A percentile compares a stretch with the other conserved stretches of the same genome.
Evolutionary conservation across 2,329 filamentous ascomycete species (phyloP).

Genomic region (Hymenoscyphus repandus): DNA sequence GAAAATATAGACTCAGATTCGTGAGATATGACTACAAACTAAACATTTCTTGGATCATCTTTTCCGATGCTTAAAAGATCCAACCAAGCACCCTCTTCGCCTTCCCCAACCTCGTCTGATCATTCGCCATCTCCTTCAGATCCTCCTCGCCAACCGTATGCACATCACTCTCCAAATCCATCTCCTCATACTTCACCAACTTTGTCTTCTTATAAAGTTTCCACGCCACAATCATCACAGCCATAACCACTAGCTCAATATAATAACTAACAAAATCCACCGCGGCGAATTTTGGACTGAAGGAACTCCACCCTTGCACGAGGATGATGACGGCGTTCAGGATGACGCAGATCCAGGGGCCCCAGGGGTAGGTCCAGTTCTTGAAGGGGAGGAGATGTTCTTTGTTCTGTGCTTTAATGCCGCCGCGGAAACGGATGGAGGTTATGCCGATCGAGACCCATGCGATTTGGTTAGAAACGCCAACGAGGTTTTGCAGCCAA

Average conservation of each 20-base stretch:
- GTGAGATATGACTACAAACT: background rate
- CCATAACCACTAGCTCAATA: conserved; percentile 56
- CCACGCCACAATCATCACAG: conserved; percentile 50
- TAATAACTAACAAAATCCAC: conserved; percentile 61
- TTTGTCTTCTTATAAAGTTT: conserved; percentile 44
- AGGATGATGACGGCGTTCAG: conserved; percentile 56
- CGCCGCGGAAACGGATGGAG: conserved; percentile 59
- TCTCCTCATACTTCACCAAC: conserved; percentile 39
- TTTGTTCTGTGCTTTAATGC: conserved; percentile 50
- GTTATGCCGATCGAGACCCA: conserved; percentile 62
- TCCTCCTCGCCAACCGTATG: conserved; percentile 30
- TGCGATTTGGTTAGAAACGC: conserved; percentile 61
- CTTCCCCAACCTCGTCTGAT: conserved; percentile 25
- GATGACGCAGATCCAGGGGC: conserved; percentile 50
- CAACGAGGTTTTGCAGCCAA: conserved; percentile 63
- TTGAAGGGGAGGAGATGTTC: conserved; percentile 58
- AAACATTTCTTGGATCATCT: conserved; percentile 9
- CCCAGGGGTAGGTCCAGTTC: conserved; percentile 62
- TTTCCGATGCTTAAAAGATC: conserved; percentile 22
- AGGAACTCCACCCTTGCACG: conserved; percentile 59
- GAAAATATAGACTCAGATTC: background rate
- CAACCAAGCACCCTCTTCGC: conserved; percentile 24
- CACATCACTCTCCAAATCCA: conserved; percentile 48
- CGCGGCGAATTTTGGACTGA: conserved; percentile 51
- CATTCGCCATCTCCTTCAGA: conserved; percentile 17